Evolutionary conservation across 2,329 filamentous ascomycete genomes (phyloP), one percentile per base, ranked within the genome.

Genomic region (Hymenoscyphus albidus): DNA sequence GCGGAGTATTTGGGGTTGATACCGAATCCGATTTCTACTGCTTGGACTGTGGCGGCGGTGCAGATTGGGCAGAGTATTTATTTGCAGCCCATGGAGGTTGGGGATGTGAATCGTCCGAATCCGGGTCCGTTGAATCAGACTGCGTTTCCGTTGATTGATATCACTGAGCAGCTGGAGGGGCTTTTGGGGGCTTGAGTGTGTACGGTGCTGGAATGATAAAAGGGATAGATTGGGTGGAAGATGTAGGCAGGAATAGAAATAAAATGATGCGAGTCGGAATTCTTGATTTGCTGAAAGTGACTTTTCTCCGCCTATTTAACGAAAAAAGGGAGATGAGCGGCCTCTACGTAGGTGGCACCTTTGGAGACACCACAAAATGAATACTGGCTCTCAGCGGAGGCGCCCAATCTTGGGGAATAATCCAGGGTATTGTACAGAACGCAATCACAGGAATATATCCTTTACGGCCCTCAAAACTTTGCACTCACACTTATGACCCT

Each of bases 401-500:
- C 16, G n/a, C 42, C n/a, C n/a, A 6, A 18, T 27, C 3, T 27
- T 18, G 18, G 4, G 7, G 16, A 48, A n/a, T 27, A 10, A 22
- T 18, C 4, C 22, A 12, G 7, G n/a, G 5, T 22, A 4, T 12
- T 48, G 10, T 2, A 12, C 12, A 18, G 12, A 12, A 51, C 1
- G 10, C 10, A 51, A 51, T 51, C 16, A 54, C 22, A 22, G 18
- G 10, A 64, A 64, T 32, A 62, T 39, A 12, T 65, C 40, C 16
- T 42, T 39, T 14, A 70, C 65, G 18, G 61, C 65, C 54, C 70
- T 71, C 14, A 72, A 63, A 14, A 73, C 61, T 48, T 72, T 74
- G 51, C 72, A 74, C 39, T 74, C 71, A 5, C 61, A 63, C 44
- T 73, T 74, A 31, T 74, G 72, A 18, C 69, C 70, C 12, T 65